Conservation (phyloP, 495 filamentous ascomycete genomes). For the Pseudevernia furfuracea region DNA sequence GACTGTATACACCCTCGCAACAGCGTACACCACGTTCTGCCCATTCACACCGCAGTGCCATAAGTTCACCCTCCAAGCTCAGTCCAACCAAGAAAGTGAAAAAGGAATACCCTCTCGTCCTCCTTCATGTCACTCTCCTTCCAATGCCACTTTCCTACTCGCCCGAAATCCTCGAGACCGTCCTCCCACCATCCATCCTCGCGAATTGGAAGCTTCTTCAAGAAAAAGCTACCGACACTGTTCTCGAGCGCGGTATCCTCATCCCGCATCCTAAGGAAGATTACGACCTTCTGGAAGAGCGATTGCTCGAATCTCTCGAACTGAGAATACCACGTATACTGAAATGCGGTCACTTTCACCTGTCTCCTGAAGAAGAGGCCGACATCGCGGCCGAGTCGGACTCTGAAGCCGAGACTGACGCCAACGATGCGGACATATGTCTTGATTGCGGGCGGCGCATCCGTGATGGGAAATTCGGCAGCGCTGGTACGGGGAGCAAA, state of each 20-base stretch:
- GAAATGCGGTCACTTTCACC: constrained; percentile 66
- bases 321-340: constrained; percentile 63
- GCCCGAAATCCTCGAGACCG: constrained; percentile 49
- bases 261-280: constrained; percentile 84
- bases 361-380: constrained; percentile 36
- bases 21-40: constrained; percentile 23
- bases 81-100: constrained; percentile 39
- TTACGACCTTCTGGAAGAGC: constrained; percentile 86
- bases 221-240: constrained; percentile 67
- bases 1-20: constrained; percentile 25
- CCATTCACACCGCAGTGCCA: constrained; percentile 23
- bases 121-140: constrained; percentile 80
- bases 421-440: constrained; percentile 40
- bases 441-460: constrained; percentile 29
- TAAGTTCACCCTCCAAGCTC: constrained; percentile 25
- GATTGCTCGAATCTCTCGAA: constrained; percentile 81
- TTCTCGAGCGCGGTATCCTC: constrained; percentile 76
- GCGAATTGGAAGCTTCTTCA: constrained; percentile 68
- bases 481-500: constrained; percentile 33
- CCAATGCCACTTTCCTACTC: constrained; percentile 64
- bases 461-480: constrained; percentile 26
- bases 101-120: constrained; percentile 68
- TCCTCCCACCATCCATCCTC: constrained; percentile 51
- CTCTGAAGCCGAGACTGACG: constrained; percentile 35
- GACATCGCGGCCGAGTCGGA: constrained; percentile 29